Evolutionary conservation across 2,329 filamentous ascomycete genomes (phyloP).

Genomic region (Macrophomina tecta): DNA sequence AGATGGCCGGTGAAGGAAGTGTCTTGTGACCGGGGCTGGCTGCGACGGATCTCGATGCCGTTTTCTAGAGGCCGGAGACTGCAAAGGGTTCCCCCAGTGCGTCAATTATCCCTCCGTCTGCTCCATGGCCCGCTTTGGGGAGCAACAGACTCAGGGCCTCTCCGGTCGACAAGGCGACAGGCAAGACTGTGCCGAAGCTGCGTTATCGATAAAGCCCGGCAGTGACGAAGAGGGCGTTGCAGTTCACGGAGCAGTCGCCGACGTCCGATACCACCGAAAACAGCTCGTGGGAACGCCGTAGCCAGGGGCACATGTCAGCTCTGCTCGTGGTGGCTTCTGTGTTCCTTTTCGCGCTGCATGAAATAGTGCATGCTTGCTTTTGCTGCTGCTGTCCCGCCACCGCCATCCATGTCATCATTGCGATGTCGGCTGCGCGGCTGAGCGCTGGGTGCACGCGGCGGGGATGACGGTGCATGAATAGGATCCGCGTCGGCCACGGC

Average conservation of each 20-base stretch:
- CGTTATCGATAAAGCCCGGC: too few relatives aligned
- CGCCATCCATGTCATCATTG: background rate
- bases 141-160: too few relatives aligned
- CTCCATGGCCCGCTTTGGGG: too few relatives aligned
- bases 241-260: slow-evolving; percentile 2
- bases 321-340: background rate
- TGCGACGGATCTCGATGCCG: background rate
- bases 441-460: too few relatives aligned
- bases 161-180: too few relatives aligned
- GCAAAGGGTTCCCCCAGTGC: background rate
- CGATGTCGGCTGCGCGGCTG: background rate
- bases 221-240: too few relatives aligned
- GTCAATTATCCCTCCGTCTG: background rate
- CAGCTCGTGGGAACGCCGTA: background rate
- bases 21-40: background rate
- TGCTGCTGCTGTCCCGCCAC: background rate
- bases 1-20: background rate
- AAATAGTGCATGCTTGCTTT: background rate
- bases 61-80: background rate
- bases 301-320: background rate
- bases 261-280: background rate
- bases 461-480: too few relatives aligned
- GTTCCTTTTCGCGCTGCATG: background rate
- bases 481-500: too few relatives aligned
- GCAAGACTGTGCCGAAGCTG: too few relatives aligned